Evolutionary conservation across 2,329 filamentous ascomycete species (phyloP), one percentile per base, ranked within the genome.

Genomic region (Sporothrix curviconia): DNA sequence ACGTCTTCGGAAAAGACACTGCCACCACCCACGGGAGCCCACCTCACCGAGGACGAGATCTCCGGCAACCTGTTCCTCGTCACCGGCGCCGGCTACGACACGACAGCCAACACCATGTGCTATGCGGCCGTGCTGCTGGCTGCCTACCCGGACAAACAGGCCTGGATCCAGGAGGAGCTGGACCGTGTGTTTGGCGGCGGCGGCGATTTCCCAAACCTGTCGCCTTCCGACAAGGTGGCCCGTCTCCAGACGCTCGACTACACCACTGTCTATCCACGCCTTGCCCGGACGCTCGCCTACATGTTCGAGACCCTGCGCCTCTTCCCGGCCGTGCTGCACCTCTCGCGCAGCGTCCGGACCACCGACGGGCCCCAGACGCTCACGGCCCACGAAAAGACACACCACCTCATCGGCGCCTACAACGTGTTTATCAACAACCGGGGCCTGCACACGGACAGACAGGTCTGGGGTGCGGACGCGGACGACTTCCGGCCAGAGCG

Each of bases 71-170:
- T 68, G 62, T 83, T 80, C 55, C 77, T 76, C 8, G 67, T 66
- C 3, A 82, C 63, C 78, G 79, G 82, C 3, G 72, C 70, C 64
- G 83, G 79, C 67, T 74, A 75, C 53, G 76, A 64, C 0, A 77
- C 76, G 58, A 78, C 67, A 1, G 70, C 57, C 12, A 61, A 61
- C 42, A 60, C 57, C 17, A 36, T 70, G n/a, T 80, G 73, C 60
- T 76, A 82, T 1, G 74, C 70, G 46, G 82, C 69, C 0, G 76
- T 77, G 53, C 77, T 78, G 2, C 77, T 76, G 1, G 77, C 78
- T 7, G 19, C 37, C 12, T 54, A 56, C 30, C 55, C 51, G 1
- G 60, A 59, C 7, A 43, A 44, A 22, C 60, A 61, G 55, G 22
- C 30, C 5, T 61, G 60, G 60, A 3, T 60, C 3, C 60, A 56